Evolutionary conservation across 371 early-diverging fungal genomes (phyloP), one percentile per base, ranked within the genome.

Genomic region (Saksenaea oblongispora): DNA sequence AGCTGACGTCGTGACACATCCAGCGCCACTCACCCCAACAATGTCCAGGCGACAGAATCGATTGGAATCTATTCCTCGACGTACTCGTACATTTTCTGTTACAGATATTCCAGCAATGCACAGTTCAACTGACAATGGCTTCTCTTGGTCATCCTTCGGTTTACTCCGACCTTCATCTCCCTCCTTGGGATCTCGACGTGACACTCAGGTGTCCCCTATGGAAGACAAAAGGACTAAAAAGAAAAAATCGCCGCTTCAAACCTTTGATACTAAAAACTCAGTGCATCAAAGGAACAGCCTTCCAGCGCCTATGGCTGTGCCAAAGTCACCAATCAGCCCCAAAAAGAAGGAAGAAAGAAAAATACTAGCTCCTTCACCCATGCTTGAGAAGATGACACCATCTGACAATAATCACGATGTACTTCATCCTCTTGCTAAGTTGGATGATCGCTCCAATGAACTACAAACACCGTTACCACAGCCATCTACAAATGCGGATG

Each of bases 161-260:
- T 22, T 47, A 47, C 51, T 47, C 24, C 51, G 51, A 47, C 22
- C 51, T 11, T 47, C 51, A 47, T 47, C 51, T 22, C 51, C 51
- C 22, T 47, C 51, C 51, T 47, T 26, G 22, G 24, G 22, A 8
- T 22, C 51, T 47, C 17, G 51, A 18, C 51, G 51, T 47, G 51
- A 47, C 51, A 22, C 51, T 47, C 51, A 47, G 51, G 51, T 47
- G 51, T 47, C 51, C 8, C 51, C 51, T 47, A 47, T 47, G 18
- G 51, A 47, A 10, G 24, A 47, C 51, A 47, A 47, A 47, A 17
- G 22, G 24, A 31, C 31, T 31, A 31, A 31, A 31, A 47, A 22
- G 24, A 47, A 22, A 22, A 17, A 47, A 22, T 22, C 51, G 10
- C 10, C 22, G 22, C 51, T 22, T n/a, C 51, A 47, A 22, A 1